Evolutionary conservation across 306 rosid species (phyloP), one percentile per base, ranked within the genome.

Genomic region (Mucuna pruriens): DNA sequence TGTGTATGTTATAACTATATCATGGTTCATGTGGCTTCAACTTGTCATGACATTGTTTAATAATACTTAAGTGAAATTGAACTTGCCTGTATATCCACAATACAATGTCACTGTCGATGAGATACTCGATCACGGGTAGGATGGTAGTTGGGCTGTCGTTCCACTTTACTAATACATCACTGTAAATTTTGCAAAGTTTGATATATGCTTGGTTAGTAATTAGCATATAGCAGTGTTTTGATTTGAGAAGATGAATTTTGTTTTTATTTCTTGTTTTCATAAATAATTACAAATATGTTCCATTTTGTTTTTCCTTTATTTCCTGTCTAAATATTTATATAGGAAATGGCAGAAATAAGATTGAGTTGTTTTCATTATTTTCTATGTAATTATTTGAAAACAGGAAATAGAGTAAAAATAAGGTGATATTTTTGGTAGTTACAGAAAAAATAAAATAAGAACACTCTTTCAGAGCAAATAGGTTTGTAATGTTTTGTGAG

Each of bases 71-170:
- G 23, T 11, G 39, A 70, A 63, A 63, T 63, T 36, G 19, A 23
- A 10, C 73, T 75, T 64, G 13, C 88, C 86, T 85, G 78, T 86
- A 83, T 67, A 83, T 80, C 85, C 89, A 83, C 68, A 86, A 13
- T 34, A 42, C 65, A 34, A 83, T 79, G 26, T 55, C 36, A 23
- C 7, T 79, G 31, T 19, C n/a, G 0, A 71, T 75, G 23, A 83
- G 86, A 42, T 83, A 16, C 61, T 83, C n/a, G 79, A 75, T 62
- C 44, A 40, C 34, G 39, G 86, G 87, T 19, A 86, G 68, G 58
- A 79, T 65, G 39, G 87, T 75, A 42, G 19, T 7, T 62, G 85
- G 80, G 39, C 80, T 52, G 31, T 80, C 85, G 3, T 15, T 80
- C 87, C 89, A 87, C 15, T 36, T 0, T 2, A n/a, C n/a, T n/a